These are phyloP conservation scores for Tubosaeta brunneosetosa DNA, from an alignment of 768 basidiomycete species.

Conservation along the genomic window DNA sequence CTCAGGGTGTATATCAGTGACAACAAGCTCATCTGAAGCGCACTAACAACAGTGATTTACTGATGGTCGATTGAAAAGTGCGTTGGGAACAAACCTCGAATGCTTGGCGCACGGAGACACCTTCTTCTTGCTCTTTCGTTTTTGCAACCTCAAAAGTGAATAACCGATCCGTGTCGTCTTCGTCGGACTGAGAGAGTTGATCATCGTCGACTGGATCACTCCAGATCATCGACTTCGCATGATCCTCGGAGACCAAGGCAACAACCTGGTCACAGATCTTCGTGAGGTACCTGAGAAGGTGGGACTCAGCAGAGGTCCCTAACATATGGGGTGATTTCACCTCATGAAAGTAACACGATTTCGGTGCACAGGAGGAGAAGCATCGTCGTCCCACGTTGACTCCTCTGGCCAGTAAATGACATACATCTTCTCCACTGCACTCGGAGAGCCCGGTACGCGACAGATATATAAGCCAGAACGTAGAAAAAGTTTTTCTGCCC, in stretches of 20 bases:
- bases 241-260: slow-evolving; percentile 45
- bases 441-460: slow-evolving; percentile 12
- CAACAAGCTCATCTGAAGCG: slow-evolving; percentile 16
- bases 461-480: slow-evolving; percentile 51
- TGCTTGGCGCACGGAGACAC: slow-evolving; percentile 39
- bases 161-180: slow-evolving; percentile 45
- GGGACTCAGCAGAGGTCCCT: not conserved
- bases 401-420: slow-evolving; percentile 63
- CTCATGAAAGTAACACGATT: slow-evolving; percentile 62
- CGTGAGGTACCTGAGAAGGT: slow-evolving; percentile 45
- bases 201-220: slow-evolving; percentile 28
- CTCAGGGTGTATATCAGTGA: slow-evolving; percentile 18
- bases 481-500: slow-evolving; percentile 22
- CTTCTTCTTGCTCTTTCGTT: slow-evolving; percentile 54
- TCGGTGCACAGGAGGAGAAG: slow-evolving; percentile 41
- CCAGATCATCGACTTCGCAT: slow-evolving; percentile 45
- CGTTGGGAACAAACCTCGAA: slow-evolving; percentile 35
- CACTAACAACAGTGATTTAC: slow-evolving; percentile 3
- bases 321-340: slow-evolving; percentile 23
- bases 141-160: slow-evolving; percentile 55
- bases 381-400: slow-evolving; percentile 51
- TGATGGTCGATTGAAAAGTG: not conserved
- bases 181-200: slow-evolving; percentile 23
- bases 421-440: slow-evolving; percentile 30
- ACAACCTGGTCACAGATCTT: slow-evolving; percentile 54